Base-by-base conservation (phyloP, 1,139 yeast species). In the Yamadazyma mexicana region DNA sequence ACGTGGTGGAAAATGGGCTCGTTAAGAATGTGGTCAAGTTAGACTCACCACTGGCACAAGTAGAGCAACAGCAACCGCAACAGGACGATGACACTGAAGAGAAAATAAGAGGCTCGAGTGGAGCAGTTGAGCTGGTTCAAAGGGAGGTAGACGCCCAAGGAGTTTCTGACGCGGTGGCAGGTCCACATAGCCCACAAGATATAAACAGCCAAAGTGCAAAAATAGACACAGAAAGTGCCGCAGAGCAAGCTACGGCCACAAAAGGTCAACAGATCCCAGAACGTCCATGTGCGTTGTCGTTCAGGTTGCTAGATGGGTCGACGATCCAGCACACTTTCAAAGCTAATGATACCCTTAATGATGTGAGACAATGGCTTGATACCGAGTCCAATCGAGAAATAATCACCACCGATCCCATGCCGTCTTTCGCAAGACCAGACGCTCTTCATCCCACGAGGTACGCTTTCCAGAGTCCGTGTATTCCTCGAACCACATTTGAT, bases 331-430 rank as follows among this genome's bases (percentile, higher is more conserved):
- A 73, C 27, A 64, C 58, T 15, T 81, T 82, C 46, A 40, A 50
- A 4, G 45, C 68, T 0, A 43, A 61, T 17, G 72, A 75, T 17
- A 69, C 79, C 2, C 64, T 81, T 33, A 58, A 58, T 31, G 77
- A 72, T 39, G 89, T 83, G 4, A 69, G 92, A 38, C 56, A 55
- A 15, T 84, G 88, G 87, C 67, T 84, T 5, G 73, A 73, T 44
- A 63, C 81, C 39, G 69, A 70, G 1, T 78, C 74, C 44, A 75
- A 75, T 4, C 63, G 68, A 25, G 64, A 51, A 30, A 51, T 64
- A 8, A 52, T 62, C 1, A 48, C 53, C 15, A 42, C 55, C 25
- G 52, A 45, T 15, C 51, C 56, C 9, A 52, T 64, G 61, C 73
- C 73, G 1, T 56, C 72, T 3, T 69, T 69, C 53, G 73, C 74